phyloP scores from a whole-genome alignment of 495 filamentous ascomycete genomes.

The Podospora conica region DNA sequence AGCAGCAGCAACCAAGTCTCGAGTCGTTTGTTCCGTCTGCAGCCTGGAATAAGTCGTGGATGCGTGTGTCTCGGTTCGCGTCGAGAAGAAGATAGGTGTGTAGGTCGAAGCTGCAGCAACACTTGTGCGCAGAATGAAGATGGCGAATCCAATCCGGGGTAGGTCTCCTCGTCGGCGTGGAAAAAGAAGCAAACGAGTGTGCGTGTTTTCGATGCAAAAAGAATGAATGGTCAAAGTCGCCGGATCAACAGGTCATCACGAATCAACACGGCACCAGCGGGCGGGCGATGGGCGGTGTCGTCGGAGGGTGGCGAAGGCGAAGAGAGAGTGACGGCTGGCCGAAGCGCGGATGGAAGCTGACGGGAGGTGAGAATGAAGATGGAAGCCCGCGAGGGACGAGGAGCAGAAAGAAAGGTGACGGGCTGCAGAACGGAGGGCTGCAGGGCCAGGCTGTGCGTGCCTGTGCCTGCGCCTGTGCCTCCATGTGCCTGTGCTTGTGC shows the following conservation, averaged over 20 bases:
- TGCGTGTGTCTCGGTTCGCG: neutral
- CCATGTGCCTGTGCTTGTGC: too few relatives aligned
- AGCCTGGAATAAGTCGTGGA: neutral
- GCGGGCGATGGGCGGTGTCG: neutral
- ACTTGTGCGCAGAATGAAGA: conserved; percentile 3
- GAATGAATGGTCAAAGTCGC: conserved; percentile 16
- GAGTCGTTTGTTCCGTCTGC: neutral
- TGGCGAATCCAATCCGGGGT: neutral
- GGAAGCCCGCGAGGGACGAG: conserved; percentile 10
- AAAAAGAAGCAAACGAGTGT: conserved; percentile 10
- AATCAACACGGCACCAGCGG: conserved; percentile 15
- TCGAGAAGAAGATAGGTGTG: conserved; percentile 9
- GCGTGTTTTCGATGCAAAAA: conserved; percentile 6
- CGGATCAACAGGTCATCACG: conserved; percentile 13
- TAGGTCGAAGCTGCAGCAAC: conserved; percentile 7
- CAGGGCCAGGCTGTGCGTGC: neutral
- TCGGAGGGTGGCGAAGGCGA: neutral
- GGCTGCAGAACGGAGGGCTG: neutral
- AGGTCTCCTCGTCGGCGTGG: neutral
- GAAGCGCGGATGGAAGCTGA: neutral
- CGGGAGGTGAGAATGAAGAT: conserved; percentile 1
- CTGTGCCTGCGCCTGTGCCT: too few relatives aligned
- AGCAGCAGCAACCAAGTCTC: neutral
- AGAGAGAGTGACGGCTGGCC: conserved; percentile 1
- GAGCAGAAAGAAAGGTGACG: neutral